Percentiles rank a stretch among this genome's conserved stretches.
Conservation (phyloP, 2,329 filamentous ascomycete genomes). For the Talaromyces amestolkiae region DNA sequence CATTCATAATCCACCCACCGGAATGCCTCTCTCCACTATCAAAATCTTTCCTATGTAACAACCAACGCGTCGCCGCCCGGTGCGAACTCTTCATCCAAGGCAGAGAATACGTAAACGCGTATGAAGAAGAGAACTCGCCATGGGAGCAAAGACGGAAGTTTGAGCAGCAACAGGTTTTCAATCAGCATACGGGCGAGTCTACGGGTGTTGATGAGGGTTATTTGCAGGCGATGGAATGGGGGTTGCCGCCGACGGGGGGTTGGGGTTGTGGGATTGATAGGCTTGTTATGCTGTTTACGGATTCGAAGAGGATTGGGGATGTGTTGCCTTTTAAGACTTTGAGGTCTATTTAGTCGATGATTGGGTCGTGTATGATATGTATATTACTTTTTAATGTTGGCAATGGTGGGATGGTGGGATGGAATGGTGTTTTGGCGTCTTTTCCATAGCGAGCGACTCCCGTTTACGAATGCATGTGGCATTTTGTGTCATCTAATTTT, state of each 20-base stretch:
- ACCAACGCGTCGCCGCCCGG: conserved; percentile 73
- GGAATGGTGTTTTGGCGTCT: background rate
- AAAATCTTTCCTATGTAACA: conserved; percentile 72
- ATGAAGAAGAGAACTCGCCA: conserved; percentile 96
- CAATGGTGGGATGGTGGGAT: background rate
- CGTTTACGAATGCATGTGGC: background rate
- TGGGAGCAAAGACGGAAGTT: conserved; percentile 84
- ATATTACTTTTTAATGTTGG: background rate
- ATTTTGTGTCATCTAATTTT: too few species aligned
- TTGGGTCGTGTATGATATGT: background rate
- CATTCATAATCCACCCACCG: conserved; percentile 87
- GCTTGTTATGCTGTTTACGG: conserved; percentile 85
- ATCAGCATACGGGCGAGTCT: conserved; percentile 49
- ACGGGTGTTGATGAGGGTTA: conserved; percentile 72
- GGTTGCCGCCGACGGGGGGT: conserved; percentile 89
- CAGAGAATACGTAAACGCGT: conserved; percentile 89
- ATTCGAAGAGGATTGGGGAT: conserved; percentile 74
- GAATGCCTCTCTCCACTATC: conserved; percentile 86
- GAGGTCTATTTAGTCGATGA: conserved; percentile 47
- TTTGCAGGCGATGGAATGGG: conserved; percentile 78
- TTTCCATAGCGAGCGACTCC: background rate
- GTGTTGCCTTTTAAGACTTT: conserved; percentile 86
- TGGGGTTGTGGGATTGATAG: conserved; percentile 95
- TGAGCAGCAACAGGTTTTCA: conserved; percentile 53
- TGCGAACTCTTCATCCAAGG: conserved; percentile 80